Evolutionary conservation across 2,329 filamentous ascomycete species (phyloP).

Genomic region (Orbilia blumenaviensis): DNA sequence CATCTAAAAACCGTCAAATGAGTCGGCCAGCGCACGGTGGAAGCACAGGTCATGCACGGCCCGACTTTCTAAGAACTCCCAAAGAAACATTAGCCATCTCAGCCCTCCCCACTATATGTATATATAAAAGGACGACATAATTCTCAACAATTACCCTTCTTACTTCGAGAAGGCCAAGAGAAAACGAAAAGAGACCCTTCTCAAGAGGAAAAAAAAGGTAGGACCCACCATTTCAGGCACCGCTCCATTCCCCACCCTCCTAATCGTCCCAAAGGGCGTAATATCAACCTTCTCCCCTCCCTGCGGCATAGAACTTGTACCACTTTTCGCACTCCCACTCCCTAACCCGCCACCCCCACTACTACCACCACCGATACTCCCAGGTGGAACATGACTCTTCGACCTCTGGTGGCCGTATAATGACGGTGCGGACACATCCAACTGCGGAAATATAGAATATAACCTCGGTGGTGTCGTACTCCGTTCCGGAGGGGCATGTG

Average conservation of each 20-base stretch:
- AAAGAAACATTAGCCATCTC: constrained; percentile 4
- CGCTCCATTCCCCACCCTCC: constrained; percentile 61
- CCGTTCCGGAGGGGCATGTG: constrained; percentile 17
- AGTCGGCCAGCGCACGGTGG: constrained; percentile 79
- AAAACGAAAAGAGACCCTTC: background rate
- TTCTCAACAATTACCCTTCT: background rate
- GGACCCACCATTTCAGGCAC: constrained; percentile 64
- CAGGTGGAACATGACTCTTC: constrained; percentile 44
- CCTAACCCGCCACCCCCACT: background rate
- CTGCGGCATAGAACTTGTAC: too few species aligned
- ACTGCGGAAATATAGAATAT: constrained; percentile 47
- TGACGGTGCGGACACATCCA: constrained; percentile 39
- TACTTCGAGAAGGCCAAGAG: too few species aligned
- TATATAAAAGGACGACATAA: background rate
- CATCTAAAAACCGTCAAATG: constrained; percentile 80
- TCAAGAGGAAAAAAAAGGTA: constrained; percentile 50
- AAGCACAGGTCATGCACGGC: constrained; percentile 86
- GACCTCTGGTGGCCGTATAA: constrained; percentile 51
- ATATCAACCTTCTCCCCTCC: constrained; percentile 58
- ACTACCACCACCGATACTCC: background rate
- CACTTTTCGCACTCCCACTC: constrained; percentile 9
- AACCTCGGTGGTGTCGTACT: constrained; percentile 40
- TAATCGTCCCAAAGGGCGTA: constrained; percentile 60
- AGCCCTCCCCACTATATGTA: background rate
- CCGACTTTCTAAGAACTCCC: constrained; percentile 65